These are phyloP conservation scores for Amesomyces nigricolor DNA, from an alignment of 2,329 filamentous ascomycete genomes.

Conservation along the genomic window DNA sequence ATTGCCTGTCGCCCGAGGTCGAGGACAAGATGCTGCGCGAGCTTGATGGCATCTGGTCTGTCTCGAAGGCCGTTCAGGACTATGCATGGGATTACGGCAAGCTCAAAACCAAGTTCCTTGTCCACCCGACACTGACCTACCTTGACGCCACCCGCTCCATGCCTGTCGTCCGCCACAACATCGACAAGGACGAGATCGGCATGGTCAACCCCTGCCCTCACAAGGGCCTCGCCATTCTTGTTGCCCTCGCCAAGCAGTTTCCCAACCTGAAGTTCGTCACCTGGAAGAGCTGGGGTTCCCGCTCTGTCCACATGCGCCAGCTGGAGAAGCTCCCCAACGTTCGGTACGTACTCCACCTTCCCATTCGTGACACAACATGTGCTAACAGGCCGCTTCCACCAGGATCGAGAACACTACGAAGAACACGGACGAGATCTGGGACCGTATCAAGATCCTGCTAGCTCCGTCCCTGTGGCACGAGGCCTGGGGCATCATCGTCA, in stretches of 20 bases:
- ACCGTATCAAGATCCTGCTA: conserved; percentile 25
- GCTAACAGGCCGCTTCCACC: conserved; percentile 6
- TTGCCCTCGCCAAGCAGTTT: conserved; percentile 21
- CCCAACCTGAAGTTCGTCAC: conserved; percentile 25
- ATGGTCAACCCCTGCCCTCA: conserved; percentile 27
- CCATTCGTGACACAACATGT: background rate
- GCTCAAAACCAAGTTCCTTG: conserved; percentile 24
- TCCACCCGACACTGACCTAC: conserved; percentile 23
- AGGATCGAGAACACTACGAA: conserved; percentile 21
- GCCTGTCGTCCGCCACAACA: conserved; percentile 22
- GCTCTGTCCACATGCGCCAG: conserved; percentile 11
- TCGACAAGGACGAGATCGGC: conserved; percentile 24
- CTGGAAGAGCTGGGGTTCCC: conserved; percentile 26
- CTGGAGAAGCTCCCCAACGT: conserved; percentile 22
- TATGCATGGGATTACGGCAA: conserved; percentile 23
- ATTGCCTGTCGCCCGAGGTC: conserved; percentile 20
- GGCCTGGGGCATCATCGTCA: conserved; percentile 27
- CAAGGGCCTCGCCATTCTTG: conserved; percentile 24
- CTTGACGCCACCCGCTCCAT: conserved; percentile 19
- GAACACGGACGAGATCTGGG: conserved; percentile 26
- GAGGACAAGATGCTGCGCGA: conserved; percentile 21
- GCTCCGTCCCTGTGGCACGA: conserved; percentile 26
- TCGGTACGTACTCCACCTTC: conserved; percentile 11
- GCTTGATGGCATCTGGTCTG: conserved; percentile 25
- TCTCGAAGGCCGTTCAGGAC: conserved; percentile 23